Conservation (phyloP, 352 stramenopile genomes). For the Hyaloperonospora brassicae region DNA sequence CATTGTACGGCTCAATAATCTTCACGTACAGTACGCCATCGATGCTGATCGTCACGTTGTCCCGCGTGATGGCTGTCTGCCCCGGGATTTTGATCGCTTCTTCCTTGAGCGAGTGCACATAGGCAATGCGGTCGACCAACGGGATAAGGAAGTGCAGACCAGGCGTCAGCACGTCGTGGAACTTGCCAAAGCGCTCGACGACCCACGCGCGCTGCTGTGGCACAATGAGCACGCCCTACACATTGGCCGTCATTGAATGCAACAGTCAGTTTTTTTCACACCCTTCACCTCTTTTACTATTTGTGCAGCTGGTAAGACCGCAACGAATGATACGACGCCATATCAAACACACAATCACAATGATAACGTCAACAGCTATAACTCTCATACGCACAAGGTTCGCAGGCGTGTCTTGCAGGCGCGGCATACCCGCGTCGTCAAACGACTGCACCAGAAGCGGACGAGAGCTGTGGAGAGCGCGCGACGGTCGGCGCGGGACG, state of each 20-base stretch:
- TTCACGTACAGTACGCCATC: conserved; percentile 90
- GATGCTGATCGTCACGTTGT: conserved; percentile 90
- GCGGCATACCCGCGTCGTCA: conserved; percentile 37
- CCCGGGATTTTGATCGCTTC: conserved; percentile 87
- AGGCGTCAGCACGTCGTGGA: conserved; percentile 76
- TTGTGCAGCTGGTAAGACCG: too few species aligned
- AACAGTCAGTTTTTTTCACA: too few species aligned
- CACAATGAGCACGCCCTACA: conserved; percentile 77
- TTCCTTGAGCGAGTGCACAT: conserved; percentile 90
- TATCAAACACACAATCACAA: background rate
- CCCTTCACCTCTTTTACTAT: too few species aligned
- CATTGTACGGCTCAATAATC: conserved; percentile 85
- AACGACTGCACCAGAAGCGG: conserved; percentile 23
- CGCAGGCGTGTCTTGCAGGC: conserved; percentile 39
- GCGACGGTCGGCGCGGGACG: conserved; percentile 6
- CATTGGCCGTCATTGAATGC: background rate
- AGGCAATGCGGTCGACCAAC: conserved; percentile 84
- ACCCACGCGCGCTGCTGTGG: conserved; percentile 87
- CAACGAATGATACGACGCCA: too few species aligned
- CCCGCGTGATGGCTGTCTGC: conserved; percentile 86
- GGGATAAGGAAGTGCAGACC: conserved; percentile 88
- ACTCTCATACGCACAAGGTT: conserved; percentile 36
- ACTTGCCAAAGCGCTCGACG: conserved; percentile 89
- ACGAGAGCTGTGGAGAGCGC: conserved; percentile 29
- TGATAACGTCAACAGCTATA: background rate